Percentiles rank a stretch among this genome's conserved stretches.
Evolutionary conservation across 176 grass and related monocot genomes (phyloP).

Genomic region (Juncus inflexus): DNA sequence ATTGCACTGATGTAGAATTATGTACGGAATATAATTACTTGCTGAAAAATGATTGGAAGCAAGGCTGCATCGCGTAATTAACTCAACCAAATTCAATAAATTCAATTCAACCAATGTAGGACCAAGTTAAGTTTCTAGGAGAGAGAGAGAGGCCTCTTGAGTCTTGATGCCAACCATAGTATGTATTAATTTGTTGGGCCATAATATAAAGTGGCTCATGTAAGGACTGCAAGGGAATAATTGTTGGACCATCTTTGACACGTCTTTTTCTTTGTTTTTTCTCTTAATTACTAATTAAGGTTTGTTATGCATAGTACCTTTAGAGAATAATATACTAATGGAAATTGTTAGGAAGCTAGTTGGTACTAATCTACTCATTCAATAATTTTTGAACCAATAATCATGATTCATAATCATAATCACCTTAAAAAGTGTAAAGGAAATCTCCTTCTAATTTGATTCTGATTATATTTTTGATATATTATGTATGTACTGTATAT

Average conservation of each 20-base stretch:
- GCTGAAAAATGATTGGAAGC: slow-evolving; percentile 21
- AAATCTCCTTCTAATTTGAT: too few species aligned
- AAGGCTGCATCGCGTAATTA: slow-evolving; percentile 16
- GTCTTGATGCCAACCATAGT: slow-evolving; percentile 5
- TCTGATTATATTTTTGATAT: too few species aligned
- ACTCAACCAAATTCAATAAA: slow-evolving; percentile 14
- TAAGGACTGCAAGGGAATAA: slow-evolving; percentile 13
- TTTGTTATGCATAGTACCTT: not conserved
- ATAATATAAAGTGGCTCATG: not conserved
- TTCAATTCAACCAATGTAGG: slow-evolving; percentile 1
- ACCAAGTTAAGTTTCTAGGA: slow-evolving; percentile 20
- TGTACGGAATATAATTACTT: slow-evolving; percentile 20
- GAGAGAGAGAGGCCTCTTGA: slow-evolving; percentile 1
- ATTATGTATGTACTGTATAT: too few species aligned
- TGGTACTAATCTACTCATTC: not conserved
- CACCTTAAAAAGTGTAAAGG: too few species aligned
- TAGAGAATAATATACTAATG: not conserved
- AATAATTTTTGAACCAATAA: slow-evolving; percentile 11
- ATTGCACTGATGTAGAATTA: not conserved
- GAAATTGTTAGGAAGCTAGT: slow-evolving; percentile 22
- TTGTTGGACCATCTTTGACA: slow-evolving; percentile 13
- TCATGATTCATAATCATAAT: not conserved
- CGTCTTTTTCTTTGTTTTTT: slow-evolving; percentile 1
- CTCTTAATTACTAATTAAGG: slow-evolving; percentile 3
- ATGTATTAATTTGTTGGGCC: not conserved